Evolutionary conservation across 2,329 filamentous ascomycete species (phyloP).

Genomic region (Fusarium luffae): DNA sequence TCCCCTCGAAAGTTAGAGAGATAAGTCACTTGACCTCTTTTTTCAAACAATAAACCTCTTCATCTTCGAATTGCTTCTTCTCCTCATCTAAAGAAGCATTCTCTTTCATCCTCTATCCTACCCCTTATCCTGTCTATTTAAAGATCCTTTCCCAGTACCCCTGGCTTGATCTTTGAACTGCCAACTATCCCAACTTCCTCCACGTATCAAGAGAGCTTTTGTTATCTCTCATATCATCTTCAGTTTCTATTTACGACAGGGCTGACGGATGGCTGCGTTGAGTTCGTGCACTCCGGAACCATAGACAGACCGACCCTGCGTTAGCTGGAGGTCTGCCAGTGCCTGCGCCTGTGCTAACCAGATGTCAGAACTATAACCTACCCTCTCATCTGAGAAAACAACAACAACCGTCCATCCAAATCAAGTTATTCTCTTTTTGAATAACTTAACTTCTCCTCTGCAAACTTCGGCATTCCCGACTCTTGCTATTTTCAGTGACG

Average conservation of each 20-base stretch:
- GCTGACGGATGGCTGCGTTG: constrained; percentile 48
- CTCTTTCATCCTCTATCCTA: constrained; percentile 10
- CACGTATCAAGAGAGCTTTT: constrained; percentile 44
- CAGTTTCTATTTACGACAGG: constrained; percentile 48
- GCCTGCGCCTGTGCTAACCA: constrained; percentile 41
- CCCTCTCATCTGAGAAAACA: constrained; percentile 40
- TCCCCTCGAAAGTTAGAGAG: constrained; percentile 32
- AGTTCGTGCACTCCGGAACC: constrained; percentile 40
- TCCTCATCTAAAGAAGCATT: constrained; percentile 26
- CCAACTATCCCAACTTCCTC: constrained; percentile 25
- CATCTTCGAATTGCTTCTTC: constrained; percentile 22
- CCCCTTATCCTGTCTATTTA: constrained; percentile 20
- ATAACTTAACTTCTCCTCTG: constrained; percentile 7
- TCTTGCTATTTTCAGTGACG: constrained; percentile 39
- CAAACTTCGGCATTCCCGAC: constrained; percentile 40
- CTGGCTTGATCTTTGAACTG: constrained; percentile 33
- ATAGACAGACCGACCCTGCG: constrained; percentile 15
- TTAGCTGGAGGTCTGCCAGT: constrained; percentile 2
- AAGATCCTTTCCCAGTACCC: constrained; percentile 10
- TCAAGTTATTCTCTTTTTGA: constrained; percentile 24
- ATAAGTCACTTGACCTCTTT: constrained; percentile 40
- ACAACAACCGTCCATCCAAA: constrained; percentile 6
- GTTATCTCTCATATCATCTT: constrained; percentile 45
- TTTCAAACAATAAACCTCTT: constrained; percentile 5
- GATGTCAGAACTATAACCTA: constrained; percentile 41